Evolutionary conservation across 805 yeast species (phyloP), one percentile per base, ranked within the genome.

Genomic region (Saturnispora dispora): DNA sequence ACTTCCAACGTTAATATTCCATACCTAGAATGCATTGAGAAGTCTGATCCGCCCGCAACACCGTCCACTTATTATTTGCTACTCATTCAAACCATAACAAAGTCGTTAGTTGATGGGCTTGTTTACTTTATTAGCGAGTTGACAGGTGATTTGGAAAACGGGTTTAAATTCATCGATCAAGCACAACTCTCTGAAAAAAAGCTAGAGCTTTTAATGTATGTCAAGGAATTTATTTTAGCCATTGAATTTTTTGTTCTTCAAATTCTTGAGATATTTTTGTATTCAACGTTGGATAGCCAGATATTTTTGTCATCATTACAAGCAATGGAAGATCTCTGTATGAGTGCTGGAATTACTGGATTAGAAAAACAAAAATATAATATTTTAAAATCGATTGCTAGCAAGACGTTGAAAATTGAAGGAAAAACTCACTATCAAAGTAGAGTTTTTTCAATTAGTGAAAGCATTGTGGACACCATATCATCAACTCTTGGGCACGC

Each of bases 241-340:
- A 67, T 71, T 35, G 74, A 74, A 57, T 60, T 63, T 22, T 60
- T 67, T 1, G 56, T 83, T 1, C 67, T 79, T 22, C 63, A 69
- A 3, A 66, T 77, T 28, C 77, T 75, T 45, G 67, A 75, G 9
- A 70, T 73, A 3, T 82, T 79, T 48, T 62, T 91, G 7, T 81
- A 81, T 58, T 78, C 89, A 0, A 71, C 85, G 5, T 66, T 87
- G 60, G 95, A 88, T 58, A 72, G 75, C 50, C 91, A 85, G 17
- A 61, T 81, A 20, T 90, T 86, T 63, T 85, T 85, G 52, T 67
- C 71, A 9, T 60, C 83, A 3, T 79, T 89, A 2, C 71, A 96
- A 39, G 77, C 95, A 0, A 72, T 87, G 7, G 97, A 91, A 63
- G 82, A 83, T 55, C 72, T 87, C 46, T 80, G 95, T 6, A 96